phyloP scores from a whole-genome alignment of 306 rosid species.

The Lablab purpureus region DNA sequence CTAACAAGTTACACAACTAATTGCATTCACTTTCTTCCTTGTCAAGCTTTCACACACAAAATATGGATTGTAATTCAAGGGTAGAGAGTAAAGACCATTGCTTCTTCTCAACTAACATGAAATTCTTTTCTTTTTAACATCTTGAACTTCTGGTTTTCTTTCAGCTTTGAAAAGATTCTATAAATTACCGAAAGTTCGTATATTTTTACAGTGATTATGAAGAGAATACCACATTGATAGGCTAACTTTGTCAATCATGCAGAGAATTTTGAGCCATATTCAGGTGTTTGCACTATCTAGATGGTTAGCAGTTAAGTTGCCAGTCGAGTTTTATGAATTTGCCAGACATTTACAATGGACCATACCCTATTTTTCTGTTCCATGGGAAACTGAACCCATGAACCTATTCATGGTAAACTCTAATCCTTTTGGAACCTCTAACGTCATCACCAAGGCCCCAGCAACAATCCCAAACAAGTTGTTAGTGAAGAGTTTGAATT shows the following conservation, averaged over 20 bases:
- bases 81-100: background rate
- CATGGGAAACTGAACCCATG: constrained; percentile 72
- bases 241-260: constrained; percentile 47
- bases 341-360: constrained; percentile 79
- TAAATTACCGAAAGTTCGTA: background rate
- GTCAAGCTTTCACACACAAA: background rate
- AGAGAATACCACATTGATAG: constrained; percentile 41
- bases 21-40: background rate
- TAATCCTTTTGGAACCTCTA: constrained; percentile 60
- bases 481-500: constrained; percentile 47
- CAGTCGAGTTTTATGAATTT: constrained; percentile 81
- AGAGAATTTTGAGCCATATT: constrained; percentile 89
- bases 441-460: constrained; percentile 51
- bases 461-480: constrained; percentile 47
- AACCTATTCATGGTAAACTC: constrained; percentile 51
- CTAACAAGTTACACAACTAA: background rate
- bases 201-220: background rate
- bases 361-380: constrained; percentile 73
- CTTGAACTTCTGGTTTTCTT: background rate
- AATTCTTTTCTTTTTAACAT: constrained; percentile 24
- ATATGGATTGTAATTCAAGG: background rate
- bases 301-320: constrained; percentile 79
- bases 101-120: background rate
- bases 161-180: background rate
- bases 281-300: constrained; percentile 86